Evolutionary conservation across 441 rosid species (phyloP).

Genomic region (Jatropha podagrica): DNA sequence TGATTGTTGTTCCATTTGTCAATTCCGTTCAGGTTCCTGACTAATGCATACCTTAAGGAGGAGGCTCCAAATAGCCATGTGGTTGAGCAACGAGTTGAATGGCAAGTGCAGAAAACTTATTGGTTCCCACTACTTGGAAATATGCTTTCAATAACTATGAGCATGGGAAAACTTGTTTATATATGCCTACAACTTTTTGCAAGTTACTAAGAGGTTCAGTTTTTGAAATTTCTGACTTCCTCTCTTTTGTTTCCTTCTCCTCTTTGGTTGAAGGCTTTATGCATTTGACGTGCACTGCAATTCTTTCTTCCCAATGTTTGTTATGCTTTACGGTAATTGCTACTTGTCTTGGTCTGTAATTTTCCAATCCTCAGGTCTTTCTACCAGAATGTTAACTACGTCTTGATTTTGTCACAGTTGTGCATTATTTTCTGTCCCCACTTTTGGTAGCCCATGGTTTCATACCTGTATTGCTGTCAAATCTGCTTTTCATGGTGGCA

Average conservation of each 20-base stretch:
- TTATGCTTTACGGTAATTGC: constrained; percentile 80
- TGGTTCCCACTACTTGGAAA: constrained; percentile 15
- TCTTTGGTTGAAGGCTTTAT: constrained; percentile 63
- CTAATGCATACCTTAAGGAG: constrained; percentile 89
- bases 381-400: constrained; percentile 11
- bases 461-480: constrained; percentile 75
- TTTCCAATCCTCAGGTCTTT: constrained; percentile 12
- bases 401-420: constrained; percentile 52
- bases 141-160: constrained; percentile 5
- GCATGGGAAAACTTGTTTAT: constrained; percentile 4
- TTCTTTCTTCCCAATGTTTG: constrained; percentile 98
- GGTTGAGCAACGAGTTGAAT: constrained; percentile 96
- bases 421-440: constrained; percentile 89
- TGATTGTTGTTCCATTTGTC: constrained; percentile 14
- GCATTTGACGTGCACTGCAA: constrained; percentile 99
- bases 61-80: constrained; percentile 96
- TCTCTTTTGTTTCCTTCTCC: constrained; percentile 8
- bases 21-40: constrained; percentile 64
- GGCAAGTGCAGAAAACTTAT: constrained; percentile 52
- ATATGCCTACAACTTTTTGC: constrained; percentile 8
- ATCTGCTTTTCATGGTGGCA: constrained; percentile 91
- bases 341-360: constrained; percentile 10
- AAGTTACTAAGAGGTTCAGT: constrained; percentile 6
- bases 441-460: constrained; percentile 83
- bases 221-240: constrained; percentile 10